Base-by-base conservation (phyloP, 106 monocot species). In the Platanthera zijinensis region DNA sequence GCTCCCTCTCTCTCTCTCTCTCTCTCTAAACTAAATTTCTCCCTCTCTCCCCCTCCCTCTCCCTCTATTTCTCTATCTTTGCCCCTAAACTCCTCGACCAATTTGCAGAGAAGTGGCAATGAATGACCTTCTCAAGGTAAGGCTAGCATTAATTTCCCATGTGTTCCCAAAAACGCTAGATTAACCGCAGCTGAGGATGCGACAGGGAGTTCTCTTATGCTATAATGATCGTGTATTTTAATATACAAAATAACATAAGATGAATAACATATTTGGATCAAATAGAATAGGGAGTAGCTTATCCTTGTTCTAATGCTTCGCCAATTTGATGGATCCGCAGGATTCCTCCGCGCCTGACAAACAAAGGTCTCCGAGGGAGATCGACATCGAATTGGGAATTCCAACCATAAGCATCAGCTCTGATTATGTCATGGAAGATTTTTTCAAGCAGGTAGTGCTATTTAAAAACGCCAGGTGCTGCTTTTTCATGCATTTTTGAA, bases 401-500 rank as follows among this genome's bases (percentile, higher is more conserved):
- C 67, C 67, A 14, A 12, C 12, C 30, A 22, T 30, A 10, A 67
- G 32, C 9, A 11, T 67, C 32, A 39, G 32, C 8, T 67, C 13
- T 30, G 67, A 67, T 67, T 67, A 67, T 67, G 67, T 22, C 67
- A 67, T 67, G 67, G 67, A 67, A 67, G 67, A 67, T 45, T 67
- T 67, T 67, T 67, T 67, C 32, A 67, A 67, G 11, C 10, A 67
- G 67, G 67, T 67, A 30, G 3, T 14, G 53, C 6, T 14, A 14
- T 53, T 8, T 18, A 17, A 14, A 61, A 18, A 61, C 5, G 61
- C 61, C 18, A 15, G 6, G 14, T 17, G 61, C n/a, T 61, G 1
- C 8, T 53, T 61, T 61, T 61, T 39, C 39, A 39, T 39, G 39
- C 39, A 39, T 39, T 39, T 39, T 39, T 39, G 39, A 39, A 39